Base-by-base conservation (phyloP, 2,329 filamentous ascomycete genomes). In the Hypoxylon sp. region DNA sequence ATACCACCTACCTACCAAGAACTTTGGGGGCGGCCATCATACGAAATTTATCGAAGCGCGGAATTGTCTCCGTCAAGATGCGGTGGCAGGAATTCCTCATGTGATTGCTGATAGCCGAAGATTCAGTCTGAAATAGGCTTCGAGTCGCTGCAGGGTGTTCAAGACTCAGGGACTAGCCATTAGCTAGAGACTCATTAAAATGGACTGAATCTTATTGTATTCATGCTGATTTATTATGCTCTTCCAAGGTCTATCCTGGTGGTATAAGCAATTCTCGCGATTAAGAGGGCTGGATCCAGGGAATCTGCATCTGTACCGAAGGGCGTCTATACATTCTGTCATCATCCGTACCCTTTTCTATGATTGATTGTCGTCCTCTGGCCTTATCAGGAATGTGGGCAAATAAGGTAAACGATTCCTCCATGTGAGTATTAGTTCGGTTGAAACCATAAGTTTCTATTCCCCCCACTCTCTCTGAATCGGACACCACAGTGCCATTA, bases 401-500 rank as follows among this genome's bases (percentile, higher is more conserved):
- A 57, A 70, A 68, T 17, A 59, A 37, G 11, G 57, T 42, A 5
- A 63, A 51, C 8, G 50, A 50, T 42, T 37, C 24, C 2, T 63
- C 59, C 10, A 26, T 19, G 26, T 48, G 8, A 33, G 17, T 50
- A 8, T 31, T 13, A 47, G 14, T 31, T 24, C 19, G 55, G n/a
- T 13, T 56, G 44, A 67, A 52, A 19, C 17, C 35, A 6, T 58
- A 51, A 14, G 47, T 51, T 39, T 67, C 47, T 46, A 39, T 58
- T 2, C 70, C 68, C 14, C 17, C 46, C 14, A 59, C 17, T 48
- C 63, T 70, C 60, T 73, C 64, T 10, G 46, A 59, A 51, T 74
- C 68, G 9, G 17, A 65, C 1, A 65, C 53, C 10, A 71, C 22
- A 2, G 66, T 72, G 17, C 67, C 62, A 29, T 72, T 73, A 3